phyloP scores from a whole-genome alignment of 2,329 filamentous ascomycete species.

The Apiospora arundinis region DNA sequence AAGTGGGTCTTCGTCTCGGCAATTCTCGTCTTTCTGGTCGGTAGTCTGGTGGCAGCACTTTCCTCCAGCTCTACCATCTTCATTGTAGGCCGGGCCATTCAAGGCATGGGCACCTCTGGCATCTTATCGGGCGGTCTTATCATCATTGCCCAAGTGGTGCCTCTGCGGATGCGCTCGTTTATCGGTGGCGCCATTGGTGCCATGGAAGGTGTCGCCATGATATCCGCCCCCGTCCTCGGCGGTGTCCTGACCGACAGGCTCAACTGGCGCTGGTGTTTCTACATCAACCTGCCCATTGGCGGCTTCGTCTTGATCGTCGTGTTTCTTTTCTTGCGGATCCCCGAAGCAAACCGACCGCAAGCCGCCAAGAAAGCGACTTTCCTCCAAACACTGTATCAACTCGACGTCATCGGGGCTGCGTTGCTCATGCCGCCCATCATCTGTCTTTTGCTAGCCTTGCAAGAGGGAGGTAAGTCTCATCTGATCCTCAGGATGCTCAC shows the following conservation, averaged over 20 bases:
- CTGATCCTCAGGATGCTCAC: neutral
- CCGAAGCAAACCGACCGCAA: conserved; percentile 28
- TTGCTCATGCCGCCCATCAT: conserved; percentile 45
- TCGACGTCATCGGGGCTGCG: conserved; percentile 38
- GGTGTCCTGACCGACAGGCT: conserved; percentile 38
- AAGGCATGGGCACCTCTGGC: conserved; percentile 43
- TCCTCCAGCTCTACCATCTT: conserved; percentile 43
- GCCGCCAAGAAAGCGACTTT: conserved; percentile 27
- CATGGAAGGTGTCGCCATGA: conserved; percentile 39
- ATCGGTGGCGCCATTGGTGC: conserved; percentile 40
- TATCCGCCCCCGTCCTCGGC: conserved; percentile 40
- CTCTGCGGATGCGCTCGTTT: conserved; percentile 37
- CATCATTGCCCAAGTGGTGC: conserved; percentile 36
- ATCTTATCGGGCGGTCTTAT: conserved; percentile 41
- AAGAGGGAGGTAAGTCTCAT: conserved; percentile 45
- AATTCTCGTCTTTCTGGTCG: conserved; percentile 42
- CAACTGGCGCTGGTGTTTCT: conserved; percentile 34
- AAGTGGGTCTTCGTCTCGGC: conserved; percentile 37
- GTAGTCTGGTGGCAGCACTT: conserved; percentile 43
- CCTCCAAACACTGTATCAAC: conserved; percentile 30
- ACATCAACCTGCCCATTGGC: conserved; percentile 33
- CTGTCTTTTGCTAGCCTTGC: conserved; percentile 53
- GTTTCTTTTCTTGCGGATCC: conserved; percentile 32
- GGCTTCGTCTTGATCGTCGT: conserved; percentile 37
- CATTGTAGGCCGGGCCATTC: conserved; percentile 45